Evolutionary conservation across 352 stramenopile genomes (phyloP).

Genomic region (Blastocystis sp.): DNA sequence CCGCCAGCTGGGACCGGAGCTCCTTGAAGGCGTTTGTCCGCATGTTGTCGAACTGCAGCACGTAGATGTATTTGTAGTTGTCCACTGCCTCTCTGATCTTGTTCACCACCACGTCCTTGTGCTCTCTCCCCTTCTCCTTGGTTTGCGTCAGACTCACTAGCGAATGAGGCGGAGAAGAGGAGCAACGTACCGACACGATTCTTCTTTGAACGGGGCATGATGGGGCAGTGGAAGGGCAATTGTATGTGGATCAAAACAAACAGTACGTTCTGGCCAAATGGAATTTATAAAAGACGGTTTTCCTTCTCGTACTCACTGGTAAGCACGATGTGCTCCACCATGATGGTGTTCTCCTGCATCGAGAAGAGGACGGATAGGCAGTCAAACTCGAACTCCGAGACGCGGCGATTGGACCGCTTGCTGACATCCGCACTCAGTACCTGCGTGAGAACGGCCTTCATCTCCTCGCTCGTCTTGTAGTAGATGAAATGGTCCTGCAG

Average conservation of each 20-base stretch:
- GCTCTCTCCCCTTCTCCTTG: conserved; percentile 84
- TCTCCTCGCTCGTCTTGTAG: conserved; percentile 55
- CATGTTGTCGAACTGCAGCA: conserved; percentile 97
- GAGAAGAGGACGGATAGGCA: conserved; percentile 41
- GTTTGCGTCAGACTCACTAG: not conserved
- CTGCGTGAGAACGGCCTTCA: conserved; percentile 3
- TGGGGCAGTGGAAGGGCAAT: no score
- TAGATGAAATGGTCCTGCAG: conserved; percentile 15
- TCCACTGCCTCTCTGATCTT: conserved; percentile 88
- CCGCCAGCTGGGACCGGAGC: conserved; percentile 90
- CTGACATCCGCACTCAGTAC: conserved; percentile 44
- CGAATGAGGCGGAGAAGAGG: conserved; percentile 73
- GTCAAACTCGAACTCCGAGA: conserved; percentile 55
- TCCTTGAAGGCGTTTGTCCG: conserved; percentile 96
- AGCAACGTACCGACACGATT: conserved; percentile 68
- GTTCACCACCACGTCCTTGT: conserved; percentile 90
- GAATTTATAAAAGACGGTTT: not conserved
- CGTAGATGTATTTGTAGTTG: conserved; percentile 85
- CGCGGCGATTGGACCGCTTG: conserved; percentile 36
- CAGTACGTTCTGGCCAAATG: no score
- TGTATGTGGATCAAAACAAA: no score
- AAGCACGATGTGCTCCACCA: conserved; percentile 26
- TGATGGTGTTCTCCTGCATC: conserved; percentile 6
- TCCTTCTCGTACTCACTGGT: conserved; percentile 16
- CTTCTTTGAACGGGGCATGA: conserved; percentile 83